phyloP scores from a whole-genome alignment of 2,329 filamentous ascomycete species.

The Clonostachys rhizophaga region DNA sequence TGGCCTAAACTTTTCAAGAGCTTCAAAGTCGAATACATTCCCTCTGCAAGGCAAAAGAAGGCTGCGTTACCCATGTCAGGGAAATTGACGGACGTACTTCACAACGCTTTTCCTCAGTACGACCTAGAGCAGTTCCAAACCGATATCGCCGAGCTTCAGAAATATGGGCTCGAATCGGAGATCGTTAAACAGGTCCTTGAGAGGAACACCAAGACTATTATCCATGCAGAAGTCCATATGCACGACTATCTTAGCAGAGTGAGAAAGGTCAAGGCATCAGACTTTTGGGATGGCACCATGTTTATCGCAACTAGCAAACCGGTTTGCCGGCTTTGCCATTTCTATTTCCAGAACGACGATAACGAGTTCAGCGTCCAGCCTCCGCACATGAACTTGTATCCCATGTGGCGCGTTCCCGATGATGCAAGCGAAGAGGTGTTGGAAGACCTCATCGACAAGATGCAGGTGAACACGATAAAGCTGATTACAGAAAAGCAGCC shows the following conservation, averaged over 20 bases:
- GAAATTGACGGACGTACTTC: constrained; percentile 1
- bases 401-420: constrained; percentile 23
- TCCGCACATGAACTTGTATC: constrained; percentile 24
- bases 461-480: constrained; percentile 26
- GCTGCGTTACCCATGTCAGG: background rate
- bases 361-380: constrained; percentile 8
- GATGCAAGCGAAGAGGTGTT: constrained; percentile 4
- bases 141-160: constrained; percentile 8
- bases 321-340: constrained; percentile 22
- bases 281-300: constrained; percentile 17
- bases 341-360: constrained; percentile 17
- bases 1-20: constrained; percentile 17
- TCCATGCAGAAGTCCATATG: constrained; percentile 23
- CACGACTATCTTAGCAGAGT: constrained; percentile 9
- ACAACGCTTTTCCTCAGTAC: background rate
- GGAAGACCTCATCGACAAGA: constrained; percentile 25
- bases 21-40: constrained; percentile 12
- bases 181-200: constrained; percentile 6
- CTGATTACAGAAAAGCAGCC: constrained; percentile 12
- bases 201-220: constrained; percentile 9
- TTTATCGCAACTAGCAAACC: constrained; percentile 30
- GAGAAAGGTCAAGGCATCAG: background rate
- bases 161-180: constrained; percentile 7
- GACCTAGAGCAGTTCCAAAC: background rate
- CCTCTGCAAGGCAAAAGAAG: constrained; percentile 8